Percentiles rank a stretch among this genome's conserved stretches.
phyloP scores from a whole-genome alignment of 2,329 filamentous ascomycete species.

The Moelleriella libera region DNA sequence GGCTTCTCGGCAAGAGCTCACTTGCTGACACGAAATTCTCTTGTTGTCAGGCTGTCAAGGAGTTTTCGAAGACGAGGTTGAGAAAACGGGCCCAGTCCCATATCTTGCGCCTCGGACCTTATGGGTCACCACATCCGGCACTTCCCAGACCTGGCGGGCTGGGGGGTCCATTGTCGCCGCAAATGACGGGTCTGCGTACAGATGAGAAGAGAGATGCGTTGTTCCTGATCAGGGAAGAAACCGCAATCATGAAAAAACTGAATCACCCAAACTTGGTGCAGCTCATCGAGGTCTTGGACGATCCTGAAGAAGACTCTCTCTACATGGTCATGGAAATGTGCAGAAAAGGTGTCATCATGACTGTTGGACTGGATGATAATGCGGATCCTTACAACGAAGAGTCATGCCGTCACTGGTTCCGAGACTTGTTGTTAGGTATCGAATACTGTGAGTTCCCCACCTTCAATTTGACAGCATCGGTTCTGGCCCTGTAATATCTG shows the following conservation, averaged over 20 bases:
- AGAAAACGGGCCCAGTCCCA: slow-evolving; percentile 84
- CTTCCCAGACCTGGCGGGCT: slow-evolving; percentile 7
- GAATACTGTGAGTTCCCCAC: slow-evolving; percentile 56
- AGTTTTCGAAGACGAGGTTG: slow-evolving; percentile 87
- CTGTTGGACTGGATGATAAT: slow-evolving; percentile 72
- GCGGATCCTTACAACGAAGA: slow-evolving; percentile 75
- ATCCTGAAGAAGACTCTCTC: slow-evolving; percentile 85
- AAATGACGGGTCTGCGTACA: slow-evolving; percentile 15
- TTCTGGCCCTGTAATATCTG: background rate
- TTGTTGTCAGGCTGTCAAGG: slow-evolving; percentile 63
- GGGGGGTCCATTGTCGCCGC: slow-evolving; percentile 10
- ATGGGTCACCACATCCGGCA: slow-evolving; percentile 16
- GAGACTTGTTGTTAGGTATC: slow-evolving; percentile 85
- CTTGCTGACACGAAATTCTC: background rate
- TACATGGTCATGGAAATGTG: slow-evolving; percentile 99
- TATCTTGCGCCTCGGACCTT: slow-evolving; percentile 46
- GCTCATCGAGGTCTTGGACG: slow-evolving; percentile 86
- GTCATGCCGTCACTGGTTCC: slow-evolving; percentile 79
- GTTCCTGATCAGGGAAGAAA: slow-evolving; percentile 84
- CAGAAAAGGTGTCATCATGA: slow-evolving; percentile 95
- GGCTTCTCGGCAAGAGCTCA: background rate
- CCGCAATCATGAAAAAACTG: slow-evolving; percentile 98
- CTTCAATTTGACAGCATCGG: no score
- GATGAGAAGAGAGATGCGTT: slow-evolving; percentile 57
- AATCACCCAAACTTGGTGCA: slow-evolving; percentile 90